A percentile compares a stretch with the other conserved stretches of the same genome.
Conservation (phyloP, 1,139 yeast genomes). For the Geotrichum histeridarum region DNA sequence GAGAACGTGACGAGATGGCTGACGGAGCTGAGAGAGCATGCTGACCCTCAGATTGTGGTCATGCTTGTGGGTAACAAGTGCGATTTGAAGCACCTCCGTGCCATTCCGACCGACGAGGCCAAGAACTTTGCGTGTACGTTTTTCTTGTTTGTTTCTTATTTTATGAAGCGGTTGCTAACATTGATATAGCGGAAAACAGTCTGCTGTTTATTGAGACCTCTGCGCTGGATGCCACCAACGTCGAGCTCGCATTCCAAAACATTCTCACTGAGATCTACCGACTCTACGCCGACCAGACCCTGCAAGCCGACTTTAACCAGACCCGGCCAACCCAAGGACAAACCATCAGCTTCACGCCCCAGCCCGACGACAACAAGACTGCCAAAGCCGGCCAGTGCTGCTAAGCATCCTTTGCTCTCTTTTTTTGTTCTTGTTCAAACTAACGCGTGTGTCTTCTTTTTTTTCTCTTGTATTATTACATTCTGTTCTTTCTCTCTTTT, state of each 20-base stretch:
- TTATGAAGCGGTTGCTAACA: neutral
- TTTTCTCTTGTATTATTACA: conserved; percentile 11
- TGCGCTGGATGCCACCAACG: conserved; percentile 91
- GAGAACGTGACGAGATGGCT: conserved; percentile 95
- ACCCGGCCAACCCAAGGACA: conserved; percentile 62
- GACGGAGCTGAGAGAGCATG: conserved; percentile 91
- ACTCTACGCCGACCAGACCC: conserved; percentile 53
- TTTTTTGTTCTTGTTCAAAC: conserved; percentile 7
- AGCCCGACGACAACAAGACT: conserved; percentile 73
- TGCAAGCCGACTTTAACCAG: conserved; percentile 46
- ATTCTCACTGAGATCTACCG: conserved; percentile 88
- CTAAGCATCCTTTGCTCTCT: conserved; percentile 20
- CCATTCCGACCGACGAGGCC: conserved; percentile 97
- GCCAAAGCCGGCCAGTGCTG: conserved; percentile 60
- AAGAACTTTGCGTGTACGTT: conserved; percentile 63
- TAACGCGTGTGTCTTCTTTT: conserved; percentile 6
- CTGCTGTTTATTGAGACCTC: conserved; percentile 95
- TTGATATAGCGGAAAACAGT: conserved; percentile 60
- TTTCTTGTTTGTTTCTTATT: neutral
- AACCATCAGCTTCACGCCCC: conserved; percentile 88
- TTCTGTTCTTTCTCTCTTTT: conserved; percentile 2
- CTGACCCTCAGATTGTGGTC: conserved; percentile 93
- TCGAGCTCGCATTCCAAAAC: conserved; percentile 89
- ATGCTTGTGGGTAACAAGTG: conserved; percentile 96
- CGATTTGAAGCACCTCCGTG: conserved; percentile 91